Evolutionary conservation across 352 stramenopile genomes (phyloP).

Genomic region (Phytophthora foliorum): DNA sequence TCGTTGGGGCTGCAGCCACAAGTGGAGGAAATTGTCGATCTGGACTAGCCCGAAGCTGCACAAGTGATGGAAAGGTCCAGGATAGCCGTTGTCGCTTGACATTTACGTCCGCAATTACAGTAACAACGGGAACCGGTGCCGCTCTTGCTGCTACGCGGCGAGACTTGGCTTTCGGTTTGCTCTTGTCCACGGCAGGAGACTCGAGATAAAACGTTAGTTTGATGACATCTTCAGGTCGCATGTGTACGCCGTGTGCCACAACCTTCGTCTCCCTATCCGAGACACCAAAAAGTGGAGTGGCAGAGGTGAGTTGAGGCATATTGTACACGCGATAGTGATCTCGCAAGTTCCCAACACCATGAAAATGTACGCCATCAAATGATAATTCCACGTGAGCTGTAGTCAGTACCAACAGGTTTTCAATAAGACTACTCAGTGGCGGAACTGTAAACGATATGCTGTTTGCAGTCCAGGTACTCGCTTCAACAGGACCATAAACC

Average conservation of each 20-base stretch:
- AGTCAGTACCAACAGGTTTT: slow-evolving; percentile 42
- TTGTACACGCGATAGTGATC: slow-evolving; percentile 68
- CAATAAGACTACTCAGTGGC: slow-evolving; percentile 42
- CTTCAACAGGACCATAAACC: slow-evolving; percentile 53
- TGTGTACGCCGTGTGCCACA: slow-evolving; percentile 49
- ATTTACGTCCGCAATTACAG: slow-evolving; percentile 48
- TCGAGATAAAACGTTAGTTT: slow-evolving; percentile 58
- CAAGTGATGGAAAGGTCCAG: slow-evolving; percentile 62
- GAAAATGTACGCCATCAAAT: slow-evolving; percentile 63
- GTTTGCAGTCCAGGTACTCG: slow-evolving; percentile 46
- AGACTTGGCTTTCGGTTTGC: slow-evolving; percentile 15
- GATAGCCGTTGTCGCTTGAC: slow-evolving; percentile 55
- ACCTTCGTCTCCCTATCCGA: slow-evolving; percentile 61
- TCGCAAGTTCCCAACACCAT: slow-evolving; percentile 56
- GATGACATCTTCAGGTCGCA: slow-evolving; percentile 49
- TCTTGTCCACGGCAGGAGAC: slow-evolving; percentile 10
- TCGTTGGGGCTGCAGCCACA: slow-evolving; percentile 9
- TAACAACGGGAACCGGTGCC: slow-evolving; percentile 26
- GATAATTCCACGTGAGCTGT: slow-evolving; percentile 57
- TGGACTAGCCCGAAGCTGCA: slow-evolving; percentile 18
- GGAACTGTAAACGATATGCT: slow-evolving; percentile 58
- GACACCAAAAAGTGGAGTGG: slow-evolving; percentile 55
- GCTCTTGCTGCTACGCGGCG: slow-evolving; percentile 9
- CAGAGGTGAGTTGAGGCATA: slow-evolving; percentile 60
- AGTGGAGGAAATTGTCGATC: slow-evolving; percentile 32